Percentiles rank a stretch among this genome's conserved stretches.
These are phyloP conservation scores for Aspergillus conjunctus DNA, from an alignment of 495 filamentous ascomycete species.

Conservation along the genomic window DNA sequence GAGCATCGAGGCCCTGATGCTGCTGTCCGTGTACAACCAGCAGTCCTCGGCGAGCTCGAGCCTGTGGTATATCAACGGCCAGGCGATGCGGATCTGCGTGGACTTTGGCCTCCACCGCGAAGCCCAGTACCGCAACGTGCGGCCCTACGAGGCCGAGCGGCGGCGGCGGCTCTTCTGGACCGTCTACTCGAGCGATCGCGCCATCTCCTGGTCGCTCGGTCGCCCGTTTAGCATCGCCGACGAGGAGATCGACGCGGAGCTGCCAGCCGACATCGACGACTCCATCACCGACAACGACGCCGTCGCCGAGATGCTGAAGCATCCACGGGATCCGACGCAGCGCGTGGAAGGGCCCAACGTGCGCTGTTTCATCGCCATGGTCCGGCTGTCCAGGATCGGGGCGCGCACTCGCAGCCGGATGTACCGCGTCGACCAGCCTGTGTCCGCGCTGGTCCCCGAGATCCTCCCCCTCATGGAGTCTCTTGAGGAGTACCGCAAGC, in stretches of 20 bases:
- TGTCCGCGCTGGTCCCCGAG: slow-evolving; percentile 31
- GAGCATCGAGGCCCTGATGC: slow-evolving; percentile 44
- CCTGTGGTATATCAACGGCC: slow-evolving; percentile 49
- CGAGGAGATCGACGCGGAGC: slow-evolving; percentile 41
- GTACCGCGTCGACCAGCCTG: slow-evolving; percentile 41
- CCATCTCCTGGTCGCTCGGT: slow-evolving; percentile 40
- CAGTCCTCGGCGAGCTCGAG: slow-evolving; percentile 39
- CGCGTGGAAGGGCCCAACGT: slow-evolving; percentile 10
- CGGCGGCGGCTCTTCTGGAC: slow-evolving; percentile 46
- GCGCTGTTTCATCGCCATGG: slow-evolving; percentile 35
- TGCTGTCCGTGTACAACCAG: slow-evolving; percentile 43
- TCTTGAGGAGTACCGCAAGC: slow-evolving; percentile 37
- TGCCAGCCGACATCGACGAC: slow-evolving; percentile 35
- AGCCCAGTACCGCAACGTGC: slow-evolving; percentile 25
- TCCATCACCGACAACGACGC: slow-evolving; percentile 27
- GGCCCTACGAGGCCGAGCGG: slow-evolving; percentile 33
- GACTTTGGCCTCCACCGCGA: slow-evolving; percentile 45
- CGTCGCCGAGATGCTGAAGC: background rate
- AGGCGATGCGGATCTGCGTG: slow-evolving; percentile 46
- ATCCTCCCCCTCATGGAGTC: slow-evolving; percentile 32
- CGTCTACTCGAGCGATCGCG: slow-evolving; percentile 44
- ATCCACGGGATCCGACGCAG: background rate
- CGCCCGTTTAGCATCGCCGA: slow-evolving; percentile 46
- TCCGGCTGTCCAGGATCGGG: slow-evolving; percentile 40
- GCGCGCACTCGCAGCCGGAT: slow-evolving; percentile 43